Base-by-base conservation (phyloP, 768 basidiomycete species). In the Tremella mesenterica region DNA sequence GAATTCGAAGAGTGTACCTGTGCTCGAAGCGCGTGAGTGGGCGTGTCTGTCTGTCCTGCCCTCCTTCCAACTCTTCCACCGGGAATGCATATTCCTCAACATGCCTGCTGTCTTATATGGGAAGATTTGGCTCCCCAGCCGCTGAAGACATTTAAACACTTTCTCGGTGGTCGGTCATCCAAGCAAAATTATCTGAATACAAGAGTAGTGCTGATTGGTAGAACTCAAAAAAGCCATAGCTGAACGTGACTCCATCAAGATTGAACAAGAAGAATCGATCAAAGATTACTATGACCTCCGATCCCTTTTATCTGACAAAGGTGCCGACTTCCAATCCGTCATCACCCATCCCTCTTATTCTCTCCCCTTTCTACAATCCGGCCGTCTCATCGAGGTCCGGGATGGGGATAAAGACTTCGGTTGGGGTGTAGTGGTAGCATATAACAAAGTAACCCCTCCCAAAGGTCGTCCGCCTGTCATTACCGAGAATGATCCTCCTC, bases 341-440 rank as follows among this genome's bases (percentile, higher is more conserved):
- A 81, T 96, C 68, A 93, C 90, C 0, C 95, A 97, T 67, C 95
- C 95, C 2, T 85, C 83, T 1, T 97, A 97, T 74, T 81, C 85
- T n/a, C 73, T 97, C 23, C 91, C 92, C 0, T 97, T 96, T 79
- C 77, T 99, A 10, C 86, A 95, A 65, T 78, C 84, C 20, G 95
- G 95, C 27, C 83, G 95, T 3, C 77, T 97, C n/a, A 86, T 97
- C 44, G 86, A 86, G 66, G 80, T 99, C 63, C 86, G 86, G 68
- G 80, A 95, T 70, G 81, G 84, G 58, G 84, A 85, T 33, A 75
- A 84, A 13, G 86, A 99, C 73, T 97, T 93, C 72, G 93, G 93
- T 9, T 97, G 95, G 95, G 93, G 93, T 33, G 81, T 90, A 38
- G 81, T 97, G 48, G 80, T 96, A 67, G 92, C 90, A 70, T 96